A percentile compares a stretch with the other conserved stretches of the same genome.
Evolutionary conservation across 352 stramenopile genomes (phyloP).

Genomic region (Plasmopara viticola): DNA sequence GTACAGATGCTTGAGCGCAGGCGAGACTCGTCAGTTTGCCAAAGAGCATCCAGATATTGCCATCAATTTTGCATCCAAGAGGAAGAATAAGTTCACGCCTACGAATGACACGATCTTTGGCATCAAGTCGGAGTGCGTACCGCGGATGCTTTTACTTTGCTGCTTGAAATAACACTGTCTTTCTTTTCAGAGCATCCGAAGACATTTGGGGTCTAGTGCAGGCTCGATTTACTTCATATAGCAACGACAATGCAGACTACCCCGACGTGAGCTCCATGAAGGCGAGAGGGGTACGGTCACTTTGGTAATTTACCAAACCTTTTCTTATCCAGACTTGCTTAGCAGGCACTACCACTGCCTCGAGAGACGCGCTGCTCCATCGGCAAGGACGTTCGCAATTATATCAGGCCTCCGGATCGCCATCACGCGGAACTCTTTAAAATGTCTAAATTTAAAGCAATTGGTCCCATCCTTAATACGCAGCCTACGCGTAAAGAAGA

Average conservation of each 20-base stretch:
- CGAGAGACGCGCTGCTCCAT: constrained; percentile 68
- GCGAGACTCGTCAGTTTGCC: constrained; percentile 51
- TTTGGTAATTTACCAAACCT: background rate
- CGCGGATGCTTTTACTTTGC: background rate
- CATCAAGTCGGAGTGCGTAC: constrained; percentile 68
- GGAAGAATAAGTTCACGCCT: constrained; percentile 45
- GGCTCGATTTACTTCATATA: constrained; percentile 59
- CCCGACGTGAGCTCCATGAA: constrained; percentile 76
- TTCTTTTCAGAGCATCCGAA: constrained; percentile 45
- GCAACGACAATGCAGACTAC: constrained; percentile 61
- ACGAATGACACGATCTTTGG: constrained; percentile 56
- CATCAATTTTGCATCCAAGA: constrained; percentile 51
- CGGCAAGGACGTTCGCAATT: constrained; percentile 53
- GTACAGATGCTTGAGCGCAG: constrained; percentile 43
- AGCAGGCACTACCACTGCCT: constrained; percentile 62
- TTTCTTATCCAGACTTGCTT: background rate
- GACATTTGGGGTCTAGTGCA: constrained; percentile 69
- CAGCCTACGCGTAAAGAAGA: constrained; percentile 31
- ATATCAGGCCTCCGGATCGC: constrained; percentile 26
- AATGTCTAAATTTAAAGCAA: constrained; percentile 84
- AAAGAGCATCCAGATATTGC: constrained; percentile 70
- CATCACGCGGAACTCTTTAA: constrained; percentile 52
- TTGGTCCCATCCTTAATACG: constrained; percentile 57
- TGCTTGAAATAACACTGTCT: constrained; percentile 1
- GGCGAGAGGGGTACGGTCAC: constrained; percentile 56